Evolutionary conservation across 2,329 filamentous ascomycete genomes (phyloP), one percentile per base, ranked within the genome.

Genomic region (Aureobasidium musti): DNA sequence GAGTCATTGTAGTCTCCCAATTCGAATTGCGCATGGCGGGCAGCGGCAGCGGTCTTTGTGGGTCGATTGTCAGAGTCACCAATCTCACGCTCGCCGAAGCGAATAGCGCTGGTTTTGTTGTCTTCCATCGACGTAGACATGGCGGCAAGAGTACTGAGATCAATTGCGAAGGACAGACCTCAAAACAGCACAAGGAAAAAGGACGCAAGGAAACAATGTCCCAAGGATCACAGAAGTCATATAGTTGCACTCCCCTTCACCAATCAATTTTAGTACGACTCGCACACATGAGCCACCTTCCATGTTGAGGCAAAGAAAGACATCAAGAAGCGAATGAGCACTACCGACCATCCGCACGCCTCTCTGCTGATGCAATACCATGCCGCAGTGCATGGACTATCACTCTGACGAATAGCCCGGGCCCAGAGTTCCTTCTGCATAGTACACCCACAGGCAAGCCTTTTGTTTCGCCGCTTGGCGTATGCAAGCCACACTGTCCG

Each of bases 41-140:
- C 45, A 30, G 45, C 41, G 13, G 56, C 65, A 13, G 66, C 57
- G n/a, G 66, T 63, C n/a, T 59, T 67, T 10, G 66, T 49, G 2
- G 61, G 61, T 26, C 33, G 61, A 26, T 43, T 17, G 3, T 28
- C 28, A 21, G 50, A 33, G 28, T 65, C 61, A 11, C 19, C 26
- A 33, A 65, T 26, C 21, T 65, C 63, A 28, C 52, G 50, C 39
- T 65, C 63, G 30, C 52, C 50, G n/a, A 39, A 50, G 39, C 52
- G 63, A n/a, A 65, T 50, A 37, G 41, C 63, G 26, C 39, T 65
- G n/a, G 21, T 49, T 26, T 65, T 57, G 19, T 35, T 60, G 17
- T 65, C 50, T 37, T 56, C 63, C 4, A 23, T 30, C 17, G 60
- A 53, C 45, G 21, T 33, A 3, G 60, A 64, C 45, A 63, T 63